Base-by-base conservation (phyloP, 75 land plant species). In the Cryptomeria japonica region DNA sequence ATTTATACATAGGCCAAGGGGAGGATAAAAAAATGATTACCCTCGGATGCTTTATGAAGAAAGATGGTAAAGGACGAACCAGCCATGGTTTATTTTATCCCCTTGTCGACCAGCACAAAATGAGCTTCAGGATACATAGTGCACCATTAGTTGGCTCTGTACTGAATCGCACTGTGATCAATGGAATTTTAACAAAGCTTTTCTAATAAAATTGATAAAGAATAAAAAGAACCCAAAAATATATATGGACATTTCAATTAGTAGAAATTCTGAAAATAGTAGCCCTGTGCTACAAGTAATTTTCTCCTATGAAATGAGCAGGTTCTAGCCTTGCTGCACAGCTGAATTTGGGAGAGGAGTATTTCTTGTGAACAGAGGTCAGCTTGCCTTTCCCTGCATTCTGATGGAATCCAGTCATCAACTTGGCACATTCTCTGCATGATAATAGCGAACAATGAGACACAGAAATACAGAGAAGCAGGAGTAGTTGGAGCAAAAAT, bases 401-500 rank as follows among this genome's bases (percentile, higher is more conserved):
- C 44, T 32, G 49, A 80, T 89, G 90, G 44, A 89, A 56, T 19
- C 58, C 75, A 4, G 42, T 86, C 90, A 89, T 89, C 90, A 75
- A 68, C 31, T 42, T 37, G 22, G 90, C 90, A 89, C 90, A 89
- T 56, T 89, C 90, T 44, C 89, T 89, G 89, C 84, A 51, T 88
- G 11, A 70, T 18, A n/a, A n/a, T 70, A 31, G n/a, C 32, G 31
- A 70, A 70, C 75, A 31, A 70, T 70, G 75, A 70, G 32, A 70
- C 68, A 6, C 42, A 41, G 84, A 64, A 37, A 41, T 49, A 47
- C 28, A 34, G 15, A 9, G 25, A 41, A 86, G 42, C 72, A 41
- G 41, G 0, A 41, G 25, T 3, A 18, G 34, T 70, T 70, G 6
- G 0, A 6, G 2, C n/a, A 28, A 70, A 28, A 38, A 41, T 25